These are phyloP conservation scores for Candida corydali DNA, from an alignment of 805 yeast genomes.

Conservation along the genomic window DNA sequence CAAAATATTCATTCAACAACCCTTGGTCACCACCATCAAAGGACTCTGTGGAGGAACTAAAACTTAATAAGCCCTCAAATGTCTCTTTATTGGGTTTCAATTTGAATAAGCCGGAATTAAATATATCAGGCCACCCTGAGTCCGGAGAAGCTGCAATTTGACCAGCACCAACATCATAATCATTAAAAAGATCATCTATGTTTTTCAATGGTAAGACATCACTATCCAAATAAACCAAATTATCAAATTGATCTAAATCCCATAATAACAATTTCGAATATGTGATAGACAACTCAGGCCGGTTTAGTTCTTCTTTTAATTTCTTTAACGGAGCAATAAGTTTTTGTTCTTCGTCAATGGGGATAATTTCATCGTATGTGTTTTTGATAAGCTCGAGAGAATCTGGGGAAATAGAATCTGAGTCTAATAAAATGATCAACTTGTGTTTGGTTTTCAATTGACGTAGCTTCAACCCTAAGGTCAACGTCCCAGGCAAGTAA, in stretches of 20 bases:
- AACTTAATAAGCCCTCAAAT: conserved; percentile 15
- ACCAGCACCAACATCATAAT: conserved; percentile 4
- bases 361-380: conserved; percentile 23
- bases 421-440: conserved; percentile 17
- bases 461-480: conserved; percentile 19
- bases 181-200: conserved; percentile 20
- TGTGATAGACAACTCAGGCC: conserved; percentile 24
- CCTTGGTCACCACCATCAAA: conserved; percentile 40
- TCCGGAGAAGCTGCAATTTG: conserved; percentile 24
- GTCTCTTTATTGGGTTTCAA: conserved; percentile 17
- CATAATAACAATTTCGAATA: conserved; percentile 24
- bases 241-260: conserved; percentile 19
- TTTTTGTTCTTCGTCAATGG: conserved; percentile 16
- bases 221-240: conserved; percentile 22
- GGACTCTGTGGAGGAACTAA: conserved; percentile 12
- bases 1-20: conserved; percentile 29
- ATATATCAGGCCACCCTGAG: conserved; percentile 31
- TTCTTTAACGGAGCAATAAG: conserved; percentile 16
- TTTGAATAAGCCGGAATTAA: conserved; percentile 26
- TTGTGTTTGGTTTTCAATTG: conserved; percentile 14
- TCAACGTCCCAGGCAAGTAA: conserved; percentile 24
- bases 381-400: conserved; percentile 16
- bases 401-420: conserved; percentile 12
- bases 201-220: conserved; percentile 23
- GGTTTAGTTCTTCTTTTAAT: conserved; percentile 19